Conservation (phyloP, 495 filamentous ascomycete species). For the Neurospora sp. region DNA sequence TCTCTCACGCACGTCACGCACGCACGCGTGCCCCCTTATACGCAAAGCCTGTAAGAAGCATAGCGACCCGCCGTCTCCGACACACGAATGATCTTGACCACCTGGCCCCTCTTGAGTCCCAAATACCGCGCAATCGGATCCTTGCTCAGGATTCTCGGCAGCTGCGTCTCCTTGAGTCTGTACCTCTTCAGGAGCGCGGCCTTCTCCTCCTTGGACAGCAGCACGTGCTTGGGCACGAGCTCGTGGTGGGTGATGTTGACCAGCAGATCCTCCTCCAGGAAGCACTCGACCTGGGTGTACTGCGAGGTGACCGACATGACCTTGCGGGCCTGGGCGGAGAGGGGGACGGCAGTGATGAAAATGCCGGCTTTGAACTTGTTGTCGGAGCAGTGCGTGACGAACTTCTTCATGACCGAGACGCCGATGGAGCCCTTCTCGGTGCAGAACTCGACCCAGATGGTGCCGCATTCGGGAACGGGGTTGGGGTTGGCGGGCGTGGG, state of each 20-base stretch:
- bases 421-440: conserved; percentile 60
- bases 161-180: conserved; percentile 90
- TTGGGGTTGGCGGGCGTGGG: conserved; percentile 53
- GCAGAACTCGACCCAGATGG: conserved; percentile 89
- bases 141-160: conserved; percentile 80
- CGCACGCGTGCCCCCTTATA: conserved; percentile 18
- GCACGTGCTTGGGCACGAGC: conserved; percentile 86
- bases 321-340: conserved; percentile 77
- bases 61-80: conserved; percentile 70
- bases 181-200: conserved; percentile 71
- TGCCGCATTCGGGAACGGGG: conserved; percentile 64
- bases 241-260: conserved; percentile 99
- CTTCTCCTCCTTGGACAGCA: conserved; percentile 88
- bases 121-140: conserved; percentile 92
- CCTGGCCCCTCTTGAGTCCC: conserved; percentile 84
- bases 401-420: conserved; percentile 81
- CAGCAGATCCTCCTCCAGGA: conserved; percentile 87
- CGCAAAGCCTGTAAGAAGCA: conserved; percentile 57
- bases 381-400: conserved; percentile 67
- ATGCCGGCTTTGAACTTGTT: conserved; percentile 83
- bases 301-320: conserved; percentile 60
- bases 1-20: not conserved
- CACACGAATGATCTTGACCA: conserved; percentile 94
- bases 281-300: conserved; percentile 77
- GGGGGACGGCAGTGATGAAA: conserved; percentile 69